These are phyloP conservation scores for Aechmea fasciata DNA, from an alignment of 176 grass and related monocot species.

Conservation along the genomic window DNA sequence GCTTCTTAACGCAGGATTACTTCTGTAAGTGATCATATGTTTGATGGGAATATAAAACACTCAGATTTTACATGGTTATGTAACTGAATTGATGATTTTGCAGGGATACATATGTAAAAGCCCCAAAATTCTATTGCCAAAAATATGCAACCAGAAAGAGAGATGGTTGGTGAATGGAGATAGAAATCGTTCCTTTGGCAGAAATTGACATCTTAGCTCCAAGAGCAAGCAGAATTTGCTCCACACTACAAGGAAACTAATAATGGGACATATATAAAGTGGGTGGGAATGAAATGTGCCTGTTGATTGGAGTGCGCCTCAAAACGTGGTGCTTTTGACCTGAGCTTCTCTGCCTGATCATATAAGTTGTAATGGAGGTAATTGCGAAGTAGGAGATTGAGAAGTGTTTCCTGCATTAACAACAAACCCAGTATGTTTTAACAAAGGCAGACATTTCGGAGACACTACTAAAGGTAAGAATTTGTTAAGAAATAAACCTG, in stretches of 20 bases:
- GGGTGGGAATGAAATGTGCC: conserved; percentile 21
- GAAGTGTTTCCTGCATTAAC: conserved; percentile 61
- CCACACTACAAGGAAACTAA: background rate
- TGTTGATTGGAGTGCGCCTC: conserved; percentile 92
- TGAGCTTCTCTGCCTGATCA: conserved; percentile 83
- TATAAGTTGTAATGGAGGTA: conserved; percentile 96
- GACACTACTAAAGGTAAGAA: background rate
- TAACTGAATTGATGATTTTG: too few relatives aligned
- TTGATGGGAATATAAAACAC: too few relatives aligned
- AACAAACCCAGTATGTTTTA: conserved; percentile 4
- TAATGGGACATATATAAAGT: background rate
- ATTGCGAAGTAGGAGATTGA: conserved; percentile 96
- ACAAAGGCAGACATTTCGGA: background rate
- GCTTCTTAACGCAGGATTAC: too few relatives aligned
- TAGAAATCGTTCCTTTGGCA: background rate
- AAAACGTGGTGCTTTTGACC: conserved; percentile 90
- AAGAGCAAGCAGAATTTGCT: background rate
- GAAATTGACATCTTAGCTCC: conserved; percentile 1
- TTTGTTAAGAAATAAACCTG: conserved; percentile 42
- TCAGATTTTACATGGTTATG: too few relatives aligned
- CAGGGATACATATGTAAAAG: background rate
- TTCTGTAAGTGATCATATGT: too few relatives aligned
- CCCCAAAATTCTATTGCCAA: background rate
- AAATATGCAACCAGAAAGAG: background rate
- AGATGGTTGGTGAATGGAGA: background rate